A percentile compares a stretch with the other conserved stretches of the same genome.
These are phyloP conservation scores for Penicillium riverlandense DNA, from an alignment of 495 filamentous ascomycete species.

Conservation along the genomic window DNA sequence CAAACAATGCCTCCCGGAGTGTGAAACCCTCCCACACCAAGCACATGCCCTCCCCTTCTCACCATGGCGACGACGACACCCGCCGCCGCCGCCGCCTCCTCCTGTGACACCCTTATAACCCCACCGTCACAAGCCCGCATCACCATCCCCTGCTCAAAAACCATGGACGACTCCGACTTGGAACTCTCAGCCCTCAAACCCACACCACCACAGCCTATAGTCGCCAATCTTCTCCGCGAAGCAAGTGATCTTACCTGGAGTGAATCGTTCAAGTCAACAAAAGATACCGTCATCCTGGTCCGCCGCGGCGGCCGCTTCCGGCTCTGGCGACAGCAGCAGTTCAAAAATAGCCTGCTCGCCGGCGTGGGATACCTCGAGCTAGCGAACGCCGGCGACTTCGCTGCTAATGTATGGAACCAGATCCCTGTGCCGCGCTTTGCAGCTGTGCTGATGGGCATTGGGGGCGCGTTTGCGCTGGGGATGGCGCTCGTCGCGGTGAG, in stretches of 20 bases:
- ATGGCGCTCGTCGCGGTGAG: constrained; percentile 37
- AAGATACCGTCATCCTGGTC: constrained; percentile 13
- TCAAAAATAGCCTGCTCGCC: constrained; percentile 40
- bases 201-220: background rate
- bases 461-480: constrained; percentile 35
- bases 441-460: constrained; percentile 41
- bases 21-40: too few relatives aligned
- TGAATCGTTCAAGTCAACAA: constrained; percentile 7
- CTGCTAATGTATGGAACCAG: constrained; percentile 48
- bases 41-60: too few relatives aligned
- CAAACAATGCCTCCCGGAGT: too few relatives aligned
- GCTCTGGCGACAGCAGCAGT: constrained; percentile 24
- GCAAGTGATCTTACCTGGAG: constrained; percentile 16
- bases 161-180: background rate
- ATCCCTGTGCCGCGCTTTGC: constrained; percentile 39
- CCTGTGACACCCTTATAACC: constrained; percentile 14
- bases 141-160: background rate
- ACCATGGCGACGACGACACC: constrained; percentile 7
- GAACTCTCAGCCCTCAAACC: constrained; percentile 6
- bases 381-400: constrained; percentile 46
- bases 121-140: background rate
- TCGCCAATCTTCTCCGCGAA: constrained; percentile 16
- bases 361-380: constrained; percentile 44
- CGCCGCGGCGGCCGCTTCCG: constrained; percentile 11
- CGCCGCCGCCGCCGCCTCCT: constrained; percentile 8